Evolutionary conservation across 331 rosid species (phyloP).

Genomic region (Saraca asoca): DNA sequence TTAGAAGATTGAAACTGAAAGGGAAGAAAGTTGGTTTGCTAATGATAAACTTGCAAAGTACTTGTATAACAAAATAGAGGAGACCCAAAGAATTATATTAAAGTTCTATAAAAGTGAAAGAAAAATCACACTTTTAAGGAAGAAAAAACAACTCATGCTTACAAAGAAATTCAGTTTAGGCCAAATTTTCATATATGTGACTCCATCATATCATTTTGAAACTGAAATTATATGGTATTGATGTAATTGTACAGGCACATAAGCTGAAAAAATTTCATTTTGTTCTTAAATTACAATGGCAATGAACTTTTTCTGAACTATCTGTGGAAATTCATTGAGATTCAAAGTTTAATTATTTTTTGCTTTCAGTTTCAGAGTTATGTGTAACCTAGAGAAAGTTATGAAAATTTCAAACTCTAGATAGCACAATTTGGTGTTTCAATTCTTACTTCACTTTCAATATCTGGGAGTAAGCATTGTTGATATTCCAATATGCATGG

Average conservation of each 20-base stretch:
- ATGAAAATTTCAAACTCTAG: too few species aligned
- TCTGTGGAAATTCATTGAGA: too few species aligned
- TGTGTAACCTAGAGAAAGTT: too few species aligned
- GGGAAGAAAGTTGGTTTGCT: neutral
- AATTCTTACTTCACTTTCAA: too few species aligned
- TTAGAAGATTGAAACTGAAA: neutral
- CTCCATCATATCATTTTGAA: neutral
- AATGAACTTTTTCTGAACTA: too few species aligned
- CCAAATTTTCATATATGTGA: neutral
- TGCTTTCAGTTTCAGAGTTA: too few species aligned
- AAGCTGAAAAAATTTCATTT: conserved; percentile 11
- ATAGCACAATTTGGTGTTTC: too few species aligned
- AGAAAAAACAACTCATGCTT: neutral
- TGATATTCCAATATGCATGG: too few species aligned
- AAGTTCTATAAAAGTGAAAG: conserved; percentile 1
- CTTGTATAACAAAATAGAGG: neutral
- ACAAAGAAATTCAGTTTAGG: neutral
- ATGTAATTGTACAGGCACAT: neutral
- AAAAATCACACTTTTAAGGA: neutral
- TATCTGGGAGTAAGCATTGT: too few species aligned
- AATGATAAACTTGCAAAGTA: neutral
- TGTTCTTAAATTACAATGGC: too few species aligned
- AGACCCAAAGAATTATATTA: neutral
- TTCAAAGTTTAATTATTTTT: too few species aligned
- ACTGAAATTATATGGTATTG: neutral